Conservation (phyloP, 371 early-diverging fungal species). For the Mucor irregularis region DNA sequence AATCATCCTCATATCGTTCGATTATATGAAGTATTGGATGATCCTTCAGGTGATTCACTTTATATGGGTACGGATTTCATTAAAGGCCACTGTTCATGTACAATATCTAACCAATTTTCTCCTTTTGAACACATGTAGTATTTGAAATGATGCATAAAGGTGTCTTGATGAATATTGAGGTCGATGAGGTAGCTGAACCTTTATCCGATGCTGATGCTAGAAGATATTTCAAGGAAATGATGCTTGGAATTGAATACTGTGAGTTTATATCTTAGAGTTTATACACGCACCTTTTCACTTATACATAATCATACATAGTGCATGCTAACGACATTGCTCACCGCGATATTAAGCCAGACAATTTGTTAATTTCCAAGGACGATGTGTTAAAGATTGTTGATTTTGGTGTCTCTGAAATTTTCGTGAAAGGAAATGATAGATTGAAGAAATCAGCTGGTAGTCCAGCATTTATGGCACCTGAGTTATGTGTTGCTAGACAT, state of each 20-base stretch:
- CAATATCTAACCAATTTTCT: background rate
- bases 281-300: background rate
- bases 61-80: slow-evolving; percentile 79
- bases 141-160: slow-evolving; percentile 86
- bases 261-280: slow-evolving; percentile 30
- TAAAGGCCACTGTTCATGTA: background rate
- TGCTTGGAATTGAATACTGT: slow-evolving; percentile 95
- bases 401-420: slow-evolving; percentile 93
- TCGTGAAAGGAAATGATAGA: slow-evolving; percentile 68
- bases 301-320: slow-evolving; percentile 10
- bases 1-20: slow-evolving; percentile 86
- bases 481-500: slow-evolving; percentile 36
- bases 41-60: slow-evolving; percentile 76
- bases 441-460: slow-evolving; percentile 80
- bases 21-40: slow-evolving; percentile 92
- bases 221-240: slow-evolving; percentile 79
- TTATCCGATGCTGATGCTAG: slow-evolving; percentile 58
- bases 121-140: slow-evolving; percentile 51
- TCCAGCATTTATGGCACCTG: slow-evolving; percentile 62
- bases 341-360: slow-evolving; percentile 97
- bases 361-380: slow-evolving; percentile 85
- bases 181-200: slow-evolving; percentile 54
- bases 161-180: slow-evolving; percentile 67
- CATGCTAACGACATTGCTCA: slow-evolving; percentile 38
- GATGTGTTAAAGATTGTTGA: slow-evolving; percentile 96